Conservation (phyloP, 495 filamentous ascomycete genomes). For the Talaromyces adpressus region DNA sequence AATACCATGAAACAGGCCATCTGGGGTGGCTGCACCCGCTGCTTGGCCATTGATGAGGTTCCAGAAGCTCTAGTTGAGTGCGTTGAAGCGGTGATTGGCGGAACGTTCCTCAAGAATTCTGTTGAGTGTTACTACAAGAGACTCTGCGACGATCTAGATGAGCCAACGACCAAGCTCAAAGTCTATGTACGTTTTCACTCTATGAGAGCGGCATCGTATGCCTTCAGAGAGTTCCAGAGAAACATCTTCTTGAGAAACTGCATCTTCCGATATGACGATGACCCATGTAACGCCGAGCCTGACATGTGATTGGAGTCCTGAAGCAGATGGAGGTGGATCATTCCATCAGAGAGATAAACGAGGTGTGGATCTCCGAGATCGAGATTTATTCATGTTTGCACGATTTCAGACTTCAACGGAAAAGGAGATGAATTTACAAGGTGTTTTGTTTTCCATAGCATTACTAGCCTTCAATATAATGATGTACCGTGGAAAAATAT, state of each 20-base stretch:
- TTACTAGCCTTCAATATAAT: too few relatives aligned
- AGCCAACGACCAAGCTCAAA: constrained; percentile 10
- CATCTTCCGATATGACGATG: background rate
- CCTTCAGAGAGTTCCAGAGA: constrained; percentile 5
- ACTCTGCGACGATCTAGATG: constrained; percentile 18
- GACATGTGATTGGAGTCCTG: background rate
- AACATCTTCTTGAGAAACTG: background rate
- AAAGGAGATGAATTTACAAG: too few relatives aligned
- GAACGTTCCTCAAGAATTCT: constrained; percentile 5
- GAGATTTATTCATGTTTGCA: too few relatives aligned
- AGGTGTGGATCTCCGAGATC: too few relatives aligned
- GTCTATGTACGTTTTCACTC: constrained; percentile 23
- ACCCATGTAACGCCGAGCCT: constrained; percentile 4
- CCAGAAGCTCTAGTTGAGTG: constrained; percentile 5
- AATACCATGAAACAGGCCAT: constrained; percentile 16
- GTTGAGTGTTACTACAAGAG: constrained; percentile 4
- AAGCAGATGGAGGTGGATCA: background rate
- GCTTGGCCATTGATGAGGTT: constrained; percentile 12
- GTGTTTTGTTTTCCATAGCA: too few relatives aligned
- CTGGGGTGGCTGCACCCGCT: constrained; percentile 21
- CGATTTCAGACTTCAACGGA: too few relatives aligned
- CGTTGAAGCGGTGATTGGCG: constrained; percentile 11
- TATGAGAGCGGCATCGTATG: constrained; percentile 19
- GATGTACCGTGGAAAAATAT: too few relatives aligned
- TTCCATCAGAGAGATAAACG: background rate